Conservation (phyloP, 2,329 filamentous ascomycete species). For the Diaporthe nobilis region DNA sequence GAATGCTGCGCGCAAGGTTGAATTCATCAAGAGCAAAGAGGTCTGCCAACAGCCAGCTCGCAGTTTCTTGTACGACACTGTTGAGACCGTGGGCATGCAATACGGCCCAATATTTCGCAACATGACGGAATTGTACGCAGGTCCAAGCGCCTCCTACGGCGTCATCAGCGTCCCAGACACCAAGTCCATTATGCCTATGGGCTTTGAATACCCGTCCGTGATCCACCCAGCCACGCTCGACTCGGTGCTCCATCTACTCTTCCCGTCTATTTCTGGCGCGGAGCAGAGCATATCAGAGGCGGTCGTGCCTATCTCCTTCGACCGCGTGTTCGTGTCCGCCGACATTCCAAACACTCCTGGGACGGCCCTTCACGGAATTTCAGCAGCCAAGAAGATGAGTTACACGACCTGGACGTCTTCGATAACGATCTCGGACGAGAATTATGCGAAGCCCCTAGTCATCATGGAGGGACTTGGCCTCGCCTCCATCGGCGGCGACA, state of each 20-base stretch:
- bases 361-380: neutral
- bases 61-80: constrained; percentile 22
- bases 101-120: constrained; percentile 26
- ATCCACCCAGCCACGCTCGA: constrained; percentile 23
- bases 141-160: constrained; percentile 4
- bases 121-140: constrained; percentile 13
- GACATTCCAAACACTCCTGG: neutral
- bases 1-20: neutral
- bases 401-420: constrained; percentile 29
- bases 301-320: constrained; percentile 25
- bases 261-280: constrained; percentile 16
- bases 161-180: constrained; percentile 16
- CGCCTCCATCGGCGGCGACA: constrained; percentile 23
- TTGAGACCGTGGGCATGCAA: constrained; percentile 24
- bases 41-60: constrained; percentile 13
- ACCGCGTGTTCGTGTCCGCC: constrained; percentile 32
- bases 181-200: constrained; percentile 14
- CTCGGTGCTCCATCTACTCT: constrained; percentile 18
- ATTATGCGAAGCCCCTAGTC: neutral
- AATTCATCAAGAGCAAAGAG: neutral
- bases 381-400: constrained; percentile 22
- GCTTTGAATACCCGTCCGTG: constrained; percentile 22
- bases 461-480: constrained; percentile 24
- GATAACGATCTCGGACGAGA: neutral
- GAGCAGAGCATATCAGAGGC: constrained; percentile 30